These are phyloP conservation scores for Typha latifolia DNA, from an alignment of 176 grass and related monocot species.

Conservation along the genomic window DNA sequence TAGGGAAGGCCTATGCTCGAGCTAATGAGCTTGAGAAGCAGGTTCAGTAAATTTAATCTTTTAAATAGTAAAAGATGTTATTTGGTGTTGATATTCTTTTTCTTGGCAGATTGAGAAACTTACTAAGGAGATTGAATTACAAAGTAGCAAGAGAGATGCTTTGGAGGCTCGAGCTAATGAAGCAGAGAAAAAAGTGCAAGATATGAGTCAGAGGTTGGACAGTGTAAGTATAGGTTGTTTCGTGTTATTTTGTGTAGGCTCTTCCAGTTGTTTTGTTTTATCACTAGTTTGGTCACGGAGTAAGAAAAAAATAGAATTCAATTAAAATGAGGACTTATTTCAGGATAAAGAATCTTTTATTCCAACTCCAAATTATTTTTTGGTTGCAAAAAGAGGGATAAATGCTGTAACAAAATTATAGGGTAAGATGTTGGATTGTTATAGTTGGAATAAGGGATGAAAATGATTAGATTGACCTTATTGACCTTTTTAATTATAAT, in stretches of 20 bases:
- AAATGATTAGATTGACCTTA: too few species aligned
- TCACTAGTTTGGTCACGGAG: too few species aligned
- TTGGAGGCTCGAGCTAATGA: slow-evolving; percentile 39
- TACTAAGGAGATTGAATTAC: slow-evolving; percentile 41
- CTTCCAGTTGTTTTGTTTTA: slow-evolving; percentile 8
- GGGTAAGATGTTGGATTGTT: too few species aligned
- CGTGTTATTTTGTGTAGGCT: neutral
- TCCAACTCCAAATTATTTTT: too few species aligned
- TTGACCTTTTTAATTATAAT: too few species aligned
- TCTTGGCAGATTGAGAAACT: slow-evolving; percentile 47
- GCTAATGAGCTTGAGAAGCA: slow-evolving; percentile 57
- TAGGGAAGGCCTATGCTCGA: slow-evolving; percentile 30
- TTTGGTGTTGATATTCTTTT: slow-evolving; percentile 8
- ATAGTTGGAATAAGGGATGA: too few species aligned
- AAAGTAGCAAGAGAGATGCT: slow-evolving; percentile 37
- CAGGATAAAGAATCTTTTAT: too few species aligned
- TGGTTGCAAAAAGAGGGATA: too few species aligned
- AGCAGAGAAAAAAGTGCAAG: slow-evolving; percentile 51
- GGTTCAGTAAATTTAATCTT: slow-evolving; percentile 25
- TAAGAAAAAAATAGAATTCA: too few species aligned
- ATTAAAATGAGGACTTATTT: too few species aligned
- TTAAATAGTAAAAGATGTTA: slow-evolving; percentile 1
- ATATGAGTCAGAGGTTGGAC: slow-evolving; percentile 54
- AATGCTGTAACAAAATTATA: too few species aligned
- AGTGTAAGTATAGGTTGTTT: slow-evolving; percentile 39